These are phyloP conservation scores for Acanthochlamys bracteata DNA, from an alignment of 106 monocot genomes.

Conservation along the genomic window DNA sequence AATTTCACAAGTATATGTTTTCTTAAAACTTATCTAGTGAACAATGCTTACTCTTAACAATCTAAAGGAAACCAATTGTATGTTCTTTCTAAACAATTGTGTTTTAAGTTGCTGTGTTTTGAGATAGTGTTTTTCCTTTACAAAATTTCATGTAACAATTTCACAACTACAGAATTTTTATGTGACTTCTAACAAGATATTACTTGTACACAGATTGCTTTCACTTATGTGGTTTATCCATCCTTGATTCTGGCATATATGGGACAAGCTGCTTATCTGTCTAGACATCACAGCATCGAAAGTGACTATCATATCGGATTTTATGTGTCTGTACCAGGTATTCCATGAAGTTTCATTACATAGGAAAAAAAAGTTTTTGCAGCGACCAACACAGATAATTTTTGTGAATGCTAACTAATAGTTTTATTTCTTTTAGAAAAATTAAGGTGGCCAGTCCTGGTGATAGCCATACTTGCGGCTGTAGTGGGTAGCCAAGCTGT, in stretches of 20 bases:
- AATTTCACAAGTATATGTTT: too few relatives aligned
- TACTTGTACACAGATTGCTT: constrained; percentile 65
- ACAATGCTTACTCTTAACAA: too few relatives aligned
- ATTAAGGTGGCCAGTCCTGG: constrained; percentile 83
- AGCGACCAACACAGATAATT: background rate
- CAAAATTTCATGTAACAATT: too few relatives aligned
- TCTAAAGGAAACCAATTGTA: too few relatives aligned
- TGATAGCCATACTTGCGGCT: constrained; percentile 80
- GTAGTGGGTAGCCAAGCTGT: constrained; percentile 91
- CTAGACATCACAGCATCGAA: constrained; percentile 60
- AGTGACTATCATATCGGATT: constrained; percentile 78
- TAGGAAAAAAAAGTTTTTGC: too few relatives aligned
- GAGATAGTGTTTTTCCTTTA: too few relatives aligned
- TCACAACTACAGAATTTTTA: too few relatives aligned
- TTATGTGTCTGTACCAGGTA: constrained; percentile 97
- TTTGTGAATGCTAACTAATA: constrained; percentile 4
- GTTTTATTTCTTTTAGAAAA: constrained; percentile 22
- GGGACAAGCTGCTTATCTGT: constrained; percentile 98
- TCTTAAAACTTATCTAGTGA: too few relatives aligned
- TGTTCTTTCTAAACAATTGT: too few relatives aligned
- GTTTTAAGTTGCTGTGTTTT: too few relatives aligned
- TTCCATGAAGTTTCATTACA: too few relatives aligned
- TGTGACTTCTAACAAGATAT: constrained; percentile 8
- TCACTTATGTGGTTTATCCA: constrained; percentile 86
- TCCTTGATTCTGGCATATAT: constrained; percentile 89